A percentile compares a stretch with the other conserved stretches of the same genome.
Conservation (phyloP, 441 rosid species). For the Codiaeum variegatum region DNA sequence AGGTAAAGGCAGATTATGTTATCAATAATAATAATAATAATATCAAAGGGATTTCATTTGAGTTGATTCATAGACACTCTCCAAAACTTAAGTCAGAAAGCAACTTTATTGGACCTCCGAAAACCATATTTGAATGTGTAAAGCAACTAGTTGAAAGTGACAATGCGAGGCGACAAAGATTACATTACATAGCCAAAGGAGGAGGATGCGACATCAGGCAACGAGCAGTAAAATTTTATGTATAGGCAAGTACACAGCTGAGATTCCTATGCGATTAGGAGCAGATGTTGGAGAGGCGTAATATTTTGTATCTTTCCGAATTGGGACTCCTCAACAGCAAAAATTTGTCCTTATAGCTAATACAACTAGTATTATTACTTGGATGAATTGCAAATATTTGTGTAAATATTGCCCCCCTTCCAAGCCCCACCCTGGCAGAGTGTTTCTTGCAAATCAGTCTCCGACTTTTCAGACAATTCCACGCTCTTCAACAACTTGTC, state of each 20-base stretch:
- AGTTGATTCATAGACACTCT: conserved; percentile 31
- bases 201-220: not conserved
- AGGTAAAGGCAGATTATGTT: not conserved
- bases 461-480: conserved; percentile 27
- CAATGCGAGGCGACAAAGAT: conserved; percentile 13
- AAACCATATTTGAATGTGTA: conserved; percentile 12
- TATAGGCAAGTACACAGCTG: not conserved
- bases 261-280: conserved; percentile 25
- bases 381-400: conserved; percentile 28
- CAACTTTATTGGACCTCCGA: conserved; percentile 18
- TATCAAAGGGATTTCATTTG: conserved; percentile 2
- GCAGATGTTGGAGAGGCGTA: conserved; percentile 24
- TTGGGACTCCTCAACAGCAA: conserved; percentile 31
- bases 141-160: conserved; percentile 20
- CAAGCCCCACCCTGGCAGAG: conserved; percentile 15
- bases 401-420: conserved; percentile 10
- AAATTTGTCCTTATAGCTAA: conserved; percentile 28
- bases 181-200: not conserved
- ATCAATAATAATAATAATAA: not conserved
- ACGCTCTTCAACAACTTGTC: conserved; percentile 20
- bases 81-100: conserved; percentile 8
- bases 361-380: conserved; percentile 31
- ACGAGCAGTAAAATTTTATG: too few relatives aligned
- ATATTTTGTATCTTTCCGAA: conserved; percentile 29
- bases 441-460: conserved; percentile 20